These are phyloP conservation scores for Pichia cephalocereana DNA, from an alignment of 805 yeast genomes.

Conservation along the genomic window DNA sequence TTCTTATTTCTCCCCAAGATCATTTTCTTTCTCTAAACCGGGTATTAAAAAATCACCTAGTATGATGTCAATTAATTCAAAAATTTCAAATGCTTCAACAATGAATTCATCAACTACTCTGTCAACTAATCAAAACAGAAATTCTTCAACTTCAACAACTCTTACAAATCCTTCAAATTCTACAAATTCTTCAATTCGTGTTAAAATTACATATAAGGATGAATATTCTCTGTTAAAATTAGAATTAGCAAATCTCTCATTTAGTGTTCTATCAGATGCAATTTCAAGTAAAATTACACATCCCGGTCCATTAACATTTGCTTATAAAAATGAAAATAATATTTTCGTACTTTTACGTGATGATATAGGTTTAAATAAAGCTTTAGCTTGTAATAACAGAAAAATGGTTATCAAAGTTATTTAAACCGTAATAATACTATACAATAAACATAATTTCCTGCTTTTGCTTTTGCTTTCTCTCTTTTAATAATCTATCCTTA, in stretches of 20 bases:
- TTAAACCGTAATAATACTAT: too few relatives aligned
- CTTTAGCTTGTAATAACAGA: slow-evolving; percentile 7
- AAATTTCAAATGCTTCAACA: neutral
- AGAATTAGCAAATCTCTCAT: neutral
- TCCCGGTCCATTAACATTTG: slow-evolving; percentile 9
- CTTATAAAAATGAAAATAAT: slow-evolving; percentile 12
- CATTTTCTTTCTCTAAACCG: neutral
- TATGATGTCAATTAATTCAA: neutral
- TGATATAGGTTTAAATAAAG: slow-evolving; percentile 10
- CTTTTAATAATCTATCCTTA: neutral
- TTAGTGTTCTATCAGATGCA: slow-evolving; percentile 1
- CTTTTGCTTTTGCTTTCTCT: neutral
- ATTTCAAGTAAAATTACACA: slow-evolving; percentile 9
- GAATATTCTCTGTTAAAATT: slow-evolving; percentile 12
- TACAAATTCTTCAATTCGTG: neutral
- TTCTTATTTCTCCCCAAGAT: neutral
- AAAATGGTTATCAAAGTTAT: slow-evolving; percentile 12
- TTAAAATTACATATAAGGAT: slow-evolving; percentile 12
- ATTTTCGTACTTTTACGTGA: slow-evolving; percentile 13
- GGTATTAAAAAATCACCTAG: neutral
- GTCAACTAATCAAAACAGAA: too few relatives aligned
- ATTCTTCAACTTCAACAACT: neutral
- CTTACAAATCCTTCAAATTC: neutral
- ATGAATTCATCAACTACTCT: too few relatives aligned
- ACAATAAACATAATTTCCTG: neutral